Percentiles rank a stretch among this genome's conserved stretches.
These are phyloP conservation scores for Hymenoscyphus infarciens DNA, from an alignment of 2,329 filamentous ascomycete species.

Conservation along the genomic window DNA sequence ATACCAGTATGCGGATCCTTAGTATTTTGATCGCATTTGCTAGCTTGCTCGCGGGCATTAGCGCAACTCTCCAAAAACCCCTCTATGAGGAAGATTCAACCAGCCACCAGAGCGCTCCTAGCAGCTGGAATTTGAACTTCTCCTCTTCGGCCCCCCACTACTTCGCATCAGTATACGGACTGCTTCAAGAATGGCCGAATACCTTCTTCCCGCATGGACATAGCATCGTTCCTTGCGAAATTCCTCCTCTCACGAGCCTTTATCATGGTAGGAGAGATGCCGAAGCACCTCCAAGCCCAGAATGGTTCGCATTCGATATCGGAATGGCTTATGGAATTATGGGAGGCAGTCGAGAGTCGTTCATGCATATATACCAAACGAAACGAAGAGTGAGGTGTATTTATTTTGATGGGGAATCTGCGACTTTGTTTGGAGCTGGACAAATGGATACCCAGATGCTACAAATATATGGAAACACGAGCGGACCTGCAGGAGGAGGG, in stretches of 20 bases:
- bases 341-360: slow-evolving; percentile 42
- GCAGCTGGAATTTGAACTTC: slow-evolving; percentile 42
- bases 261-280: slow-evolving; percentile 46
- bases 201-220: slow-evolving; percentile 50
- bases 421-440: slow-evolving; percentile 45
- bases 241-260: slow-evolving; percentile 45
- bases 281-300: slow-evolving; percentile 43
- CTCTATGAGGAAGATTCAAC: background rate
- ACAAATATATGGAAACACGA: slow-evolving; percentile 46
- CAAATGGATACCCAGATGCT: slow-evolving; percentile 49
- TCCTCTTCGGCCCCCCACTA: slow-evolving; percentile 46
- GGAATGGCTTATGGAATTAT: slow-evolving; percentile 54
- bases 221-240: slow-evolving; percentile 43
- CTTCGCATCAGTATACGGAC: slow-evolving; percentile 44
- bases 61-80: slow-evolving; percentile 3
- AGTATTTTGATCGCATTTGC: no score
- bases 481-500: slow-evolving; percentile 32
- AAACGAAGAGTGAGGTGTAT: slow-evolving; percentile 41
- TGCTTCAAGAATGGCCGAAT: slow-evolving; percentile 49
- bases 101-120: background rate
- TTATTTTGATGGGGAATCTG: slow-evolving; percentile 50
- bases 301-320: slow-evolving; percentile 51
- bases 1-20: no score
- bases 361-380: slow-evolving; percentile 48
- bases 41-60: no score